These are phyloP conservation scores for Thalassiosira mediterranea DNA, from an alignment of 352 stramenopile species.

Conservation along the genomic window DNA sequence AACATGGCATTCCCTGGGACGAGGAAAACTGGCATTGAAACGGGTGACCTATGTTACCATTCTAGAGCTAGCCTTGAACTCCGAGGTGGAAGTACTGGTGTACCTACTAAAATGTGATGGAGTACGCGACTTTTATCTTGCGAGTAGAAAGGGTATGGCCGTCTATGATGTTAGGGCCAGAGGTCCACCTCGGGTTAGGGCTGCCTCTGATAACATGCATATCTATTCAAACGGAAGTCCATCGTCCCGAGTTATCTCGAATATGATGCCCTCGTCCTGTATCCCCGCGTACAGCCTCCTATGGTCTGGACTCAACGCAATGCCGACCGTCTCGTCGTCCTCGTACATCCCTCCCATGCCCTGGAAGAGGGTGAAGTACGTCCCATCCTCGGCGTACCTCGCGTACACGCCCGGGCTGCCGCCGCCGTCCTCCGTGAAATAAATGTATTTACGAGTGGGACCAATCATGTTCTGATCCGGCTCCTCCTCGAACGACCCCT, in stretches of 20 bases:
- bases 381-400: neutral
- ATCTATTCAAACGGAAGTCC: slow-evolving; percentile 29
- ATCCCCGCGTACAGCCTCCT: slow-evolving; percentile 43
- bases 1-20: too few relatives aligned
- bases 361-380: slow-evolving; percentile 58
- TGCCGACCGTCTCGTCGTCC: slow-evolving; percentile 55
- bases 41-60: too few relatives aligned
- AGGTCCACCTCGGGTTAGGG: too few relatives aligned
- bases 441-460: slow-evolving; percentile 9
- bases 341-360: slow-evolving; percentile 9
- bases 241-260: slow-evolving; percentile 48
- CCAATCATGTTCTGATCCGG: slow-evolving; percentile 18
- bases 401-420: neutral
- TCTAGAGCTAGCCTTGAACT: too few relatives aligned
- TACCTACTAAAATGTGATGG: too few relatives aligned
- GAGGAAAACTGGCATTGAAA: too few relatives aligned
- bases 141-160: too few relatives aligned
- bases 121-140: too few relatives aligned
- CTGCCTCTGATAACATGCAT: too few relatives aligned
- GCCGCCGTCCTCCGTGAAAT: slow-evolving; percentile 60
- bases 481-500: neutral
- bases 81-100: too few relatives aligned
- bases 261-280: slow-evolving; percentile 45
- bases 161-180: too few relatives aligned
- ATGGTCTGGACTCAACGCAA: slow-evolving; percentile 65